Conservation (phyloP, 345 rosid species). For the Microcos paniculata region DNA sequence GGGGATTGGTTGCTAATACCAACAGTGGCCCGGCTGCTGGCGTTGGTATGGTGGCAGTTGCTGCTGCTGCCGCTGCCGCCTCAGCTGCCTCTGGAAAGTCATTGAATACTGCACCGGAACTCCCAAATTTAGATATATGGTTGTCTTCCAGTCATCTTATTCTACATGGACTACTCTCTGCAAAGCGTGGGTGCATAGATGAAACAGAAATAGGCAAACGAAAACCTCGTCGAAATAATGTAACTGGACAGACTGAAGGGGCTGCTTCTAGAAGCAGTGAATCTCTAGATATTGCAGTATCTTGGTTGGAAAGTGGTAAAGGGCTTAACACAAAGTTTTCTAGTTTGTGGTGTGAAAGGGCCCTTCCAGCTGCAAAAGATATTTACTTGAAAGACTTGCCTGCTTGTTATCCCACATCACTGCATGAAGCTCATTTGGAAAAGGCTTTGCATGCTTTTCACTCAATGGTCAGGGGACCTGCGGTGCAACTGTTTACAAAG, state of each 20-base stretch:
- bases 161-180: constrained; percentile 54
- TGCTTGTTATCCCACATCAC: constrained; percentile 64
- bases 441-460: constrained; percentile 60
- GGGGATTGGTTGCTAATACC: constrained; percentile 49
- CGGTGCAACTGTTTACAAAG: constrained; percentile 53
- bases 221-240: constrained; percentile 53
- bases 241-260: constrained; percentile 43
- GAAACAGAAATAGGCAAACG: constrained; percentile 53
- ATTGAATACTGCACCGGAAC: constrained; percentile 46
- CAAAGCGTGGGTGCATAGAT: constrained; percentile 45
- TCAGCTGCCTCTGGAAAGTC: constrained; percentile 69
- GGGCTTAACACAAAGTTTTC: constrained; percentile 69
- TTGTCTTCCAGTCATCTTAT: constrained; percentile 57
- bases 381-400: constrained; percentile 72
- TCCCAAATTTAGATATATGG: constrained; percentile 70
- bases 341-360: constrained; percentile 70
- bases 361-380: constrained; percentile 75
- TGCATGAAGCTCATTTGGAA: constrained; percentile 61
- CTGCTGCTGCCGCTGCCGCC: constrained; percentile 93
- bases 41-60: constrained; percentile 83
- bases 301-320: constrained; percentile 64
- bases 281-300: constrained; percentile 56
- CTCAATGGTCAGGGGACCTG: constrained; percentile 83
- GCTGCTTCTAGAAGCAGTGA: constrained; percentile 40
- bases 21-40: constrained; percentile 59